Base-by-base conservation (phyloP, 371 early-diverging fungal species). In the Mortierella sp. region DNA sequence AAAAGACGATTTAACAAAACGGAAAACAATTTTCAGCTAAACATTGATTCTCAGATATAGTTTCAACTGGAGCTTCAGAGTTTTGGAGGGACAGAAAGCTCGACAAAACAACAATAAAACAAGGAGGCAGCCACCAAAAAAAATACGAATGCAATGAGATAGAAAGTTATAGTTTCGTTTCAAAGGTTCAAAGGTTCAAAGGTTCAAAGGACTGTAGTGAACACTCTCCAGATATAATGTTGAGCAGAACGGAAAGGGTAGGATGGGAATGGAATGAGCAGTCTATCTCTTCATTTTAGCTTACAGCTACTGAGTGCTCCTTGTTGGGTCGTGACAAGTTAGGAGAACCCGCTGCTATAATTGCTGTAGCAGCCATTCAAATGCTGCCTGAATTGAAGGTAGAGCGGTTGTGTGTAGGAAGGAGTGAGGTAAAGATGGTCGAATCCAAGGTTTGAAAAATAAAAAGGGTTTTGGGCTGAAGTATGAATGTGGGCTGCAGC, bases 81-180 rank as follows among this genome's bases (percentile, higher is more conserved):
- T n/a, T n/a, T n/a, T n/a, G n/a, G n/a, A n/a, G n/a, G n/a, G n/a
- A n/a, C n/a, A n/a, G n/a, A n/a, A n/a, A n/a, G n/a, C n/a, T n/a
- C n/a, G n/a, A n/a, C n/a, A 53, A 53, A 53, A 53, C 23, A 53
- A 28, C 49, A 49, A 49, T n/a, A 49, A 49, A n/a, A n/a, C n/a
- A 7, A 47, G 47, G 49, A n/a, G 28, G 53, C 28, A 28, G 13
- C 53, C 53, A 53, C 12, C 0, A 45, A 47, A n/a, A n/a, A 3
- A 17, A 8, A 7, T 0, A n/a, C n/a, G n/a, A 8, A 7, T 0
- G 0, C 47, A 61, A 17, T 8, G 29, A 49, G 43, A 31, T 7
- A 31, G 35, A 23, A 32, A 29, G 2, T 26, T 3, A n/a, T 2
- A 26, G 28, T 7, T 17, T 23, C 13, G 13, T 53, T 53, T 29